Percentiles rank a stretch among this genome's conserved stretches.
These are phyloP conservation scores for Sporothrix brunneoviolacea DNA, from an alignment of 2,329 filamentous ascomycete genomes.

Conservation along the genomic window DNA sequence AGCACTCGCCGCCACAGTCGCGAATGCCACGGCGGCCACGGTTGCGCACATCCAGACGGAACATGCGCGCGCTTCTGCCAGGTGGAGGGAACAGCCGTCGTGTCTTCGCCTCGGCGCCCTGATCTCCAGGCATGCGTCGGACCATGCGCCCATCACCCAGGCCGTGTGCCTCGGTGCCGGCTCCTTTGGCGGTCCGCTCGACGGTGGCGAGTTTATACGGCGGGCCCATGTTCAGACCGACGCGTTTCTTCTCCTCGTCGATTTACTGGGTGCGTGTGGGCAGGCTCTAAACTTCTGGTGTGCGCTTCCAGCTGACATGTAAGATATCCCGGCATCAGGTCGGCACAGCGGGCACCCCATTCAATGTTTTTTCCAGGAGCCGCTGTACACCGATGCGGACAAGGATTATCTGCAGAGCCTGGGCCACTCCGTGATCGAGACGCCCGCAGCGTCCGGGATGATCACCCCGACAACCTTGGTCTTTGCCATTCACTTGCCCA, in stretches of 20 bases:
- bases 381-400: constrained; percentile 43
- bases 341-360: constrained; percentile 27
- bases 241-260: constrained; percentile 44
- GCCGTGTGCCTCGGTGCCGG: constrained; percentile 52
- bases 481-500: constrained; percentile 57
- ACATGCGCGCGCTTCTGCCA: constrained; percentile 18
- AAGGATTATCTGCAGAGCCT: constrained; percentile 47
- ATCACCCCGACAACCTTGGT: constrained; percentile 46
- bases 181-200: constrained; percentile 47
- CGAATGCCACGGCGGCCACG: neutral
- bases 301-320: no score
- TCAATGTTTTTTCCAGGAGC: constrained; percentile 47
- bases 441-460: constrained; percentile 46
- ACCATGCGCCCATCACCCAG: constrained; percentile 25
- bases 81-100: constrained; percentile 23
- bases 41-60: constrained; percentile 20
- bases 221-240: constrained; percentile 46
- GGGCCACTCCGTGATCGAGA: constrained; percentile 44
- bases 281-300: no score
- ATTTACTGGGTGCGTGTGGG: constrained; percentile 32
- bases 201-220: constrained; percentile 38
- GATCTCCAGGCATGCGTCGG: constrained; percentile 23
- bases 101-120: constrained; percentile 29
- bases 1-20: no score
- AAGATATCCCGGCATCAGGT: no score